A percentile compares a stretch with the other conserved stretches of the same genome.
These are phyloP conservation scores for Gossypium bickii DNA, from an alignment of 345 rosid genomes.

Conservation along the genomic window DNA sequence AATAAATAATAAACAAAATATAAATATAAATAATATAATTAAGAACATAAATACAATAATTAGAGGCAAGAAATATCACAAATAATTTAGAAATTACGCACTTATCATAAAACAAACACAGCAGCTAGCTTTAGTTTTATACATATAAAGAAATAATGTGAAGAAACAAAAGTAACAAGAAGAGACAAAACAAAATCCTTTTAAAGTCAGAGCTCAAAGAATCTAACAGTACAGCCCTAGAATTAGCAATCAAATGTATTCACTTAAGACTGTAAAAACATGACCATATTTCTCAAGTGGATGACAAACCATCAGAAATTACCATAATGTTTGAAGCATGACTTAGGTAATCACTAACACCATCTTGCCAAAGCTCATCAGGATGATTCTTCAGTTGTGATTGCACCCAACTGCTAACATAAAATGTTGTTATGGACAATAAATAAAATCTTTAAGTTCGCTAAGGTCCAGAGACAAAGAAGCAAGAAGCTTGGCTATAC, in stretches of 20 bases:
- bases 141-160: background rate
- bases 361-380: constrained; percentile 99
- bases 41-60: too few relatives aligned
- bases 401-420: constrained; percentile 87
- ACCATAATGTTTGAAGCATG: constrained; percentile 84
- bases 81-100: too few relatives aligned
- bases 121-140: background rate
- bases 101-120: background rate
- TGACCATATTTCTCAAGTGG: background rate
- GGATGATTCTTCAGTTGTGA: constrained; percentile 85
- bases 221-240: background rate
- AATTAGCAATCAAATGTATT: background rate
- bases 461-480: background rate
- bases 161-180: background rate
- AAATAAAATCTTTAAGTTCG: background rate
- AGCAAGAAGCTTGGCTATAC: background rate
- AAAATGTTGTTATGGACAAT: background rate
- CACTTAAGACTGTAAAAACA: background rate
- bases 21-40: too few relatives aligned
- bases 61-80: too few relatives aligned
- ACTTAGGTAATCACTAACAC: constrained; percentile 64
- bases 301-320: constrained; percentile 10
- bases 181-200: background rate
- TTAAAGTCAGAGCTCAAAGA: background rate
- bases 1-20: too few relatives aligned